phyloP scores from a whole-genome alignment of 116 monocot genomes.

The Iris pallida region DNA sequence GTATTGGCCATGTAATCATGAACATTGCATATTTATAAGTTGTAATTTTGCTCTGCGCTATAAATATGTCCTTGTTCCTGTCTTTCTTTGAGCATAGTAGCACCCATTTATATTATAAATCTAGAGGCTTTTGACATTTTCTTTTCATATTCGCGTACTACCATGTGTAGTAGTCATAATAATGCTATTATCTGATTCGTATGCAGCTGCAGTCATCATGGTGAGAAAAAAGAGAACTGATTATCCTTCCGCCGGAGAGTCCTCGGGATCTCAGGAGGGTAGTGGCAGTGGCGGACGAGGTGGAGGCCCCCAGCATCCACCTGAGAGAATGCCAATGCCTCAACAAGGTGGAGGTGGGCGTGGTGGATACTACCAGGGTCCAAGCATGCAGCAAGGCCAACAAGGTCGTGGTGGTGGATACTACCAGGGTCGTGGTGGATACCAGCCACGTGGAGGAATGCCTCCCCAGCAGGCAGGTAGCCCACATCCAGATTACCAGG shows the following conservation, averaged over 20 bases:
- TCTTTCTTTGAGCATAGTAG: too few relatives aligned
- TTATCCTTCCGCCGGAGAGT: constrained; percentile 31
- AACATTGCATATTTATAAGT: too few relatives aligned
- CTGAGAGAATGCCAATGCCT: constrained; percentile 11
- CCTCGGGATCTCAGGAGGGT: constrained; percentile 31
- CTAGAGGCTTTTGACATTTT: too few relatives aligned
- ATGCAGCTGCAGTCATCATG: constrained; percentile 29
- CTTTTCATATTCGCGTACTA: too few relatives aligned
- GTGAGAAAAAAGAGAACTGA: constrained; percentile 73
- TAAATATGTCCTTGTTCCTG: too few relatives aligned
- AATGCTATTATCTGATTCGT: not conserved
- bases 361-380: constrained; percentile 6
- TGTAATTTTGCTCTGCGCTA: too few relatives aligned
- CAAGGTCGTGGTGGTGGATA: constrained; percentile 30
- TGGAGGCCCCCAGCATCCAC: constrained; percentile 5
- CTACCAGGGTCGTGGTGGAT: constrained; percentile 38
- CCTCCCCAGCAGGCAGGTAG: constrained; percentile 18
- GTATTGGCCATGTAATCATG: too few relatives aligned
- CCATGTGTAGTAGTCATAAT: too few relatives aligned
- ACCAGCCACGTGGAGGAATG: constrained; percentile 26
- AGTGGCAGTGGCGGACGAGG: constrained; percentile 22
- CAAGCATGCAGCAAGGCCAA: not conserved
- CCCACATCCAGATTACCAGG: constrained; percentile 16
- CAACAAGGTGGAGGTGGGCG: constrained; percentile 3
- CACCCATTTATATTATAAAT: too few relatives aligned